Evolutionary conservation across 345 rosid species (phyloP).

Genomic region (Cardiospermum halicacabum): DNA sequence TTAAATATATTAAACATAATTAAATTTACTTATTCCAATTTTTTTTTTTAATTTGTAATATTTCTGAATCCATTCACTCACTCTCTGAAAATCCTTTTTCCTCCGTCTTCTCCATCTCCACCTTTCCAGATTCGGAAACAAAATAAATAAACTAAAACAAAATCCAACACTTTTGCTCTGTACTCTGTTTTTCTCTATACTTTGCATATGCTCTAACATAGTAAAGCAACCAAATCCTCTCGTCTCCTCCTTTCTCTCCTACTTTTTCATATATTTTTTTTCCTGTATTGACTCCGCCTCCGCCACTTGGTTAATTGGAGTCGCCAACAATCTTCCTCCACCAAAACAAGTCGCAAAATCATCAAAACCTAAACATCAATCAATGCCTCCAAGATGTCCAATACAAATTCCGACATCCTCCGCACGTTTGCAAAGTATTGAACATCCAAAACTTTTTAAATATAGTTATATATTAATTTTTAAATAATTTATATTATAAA

Average conservation of each 20-base stretch:
- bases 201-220: background rate
- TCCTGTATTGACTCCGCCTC: conserved; percentile 7
- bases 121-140: background rate
- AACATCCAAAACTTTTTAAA: too few species aligned
- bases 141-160: too few species aligned
- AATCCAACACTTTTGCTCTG: background rate
- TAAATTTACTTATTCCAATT: too few species aligned
- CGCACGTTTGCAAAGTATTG: conserved; percentile 69
- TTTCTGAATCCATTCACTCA: too few species aligned
- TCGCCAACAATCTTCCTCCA: conserved; percentile 80
- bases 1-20: too few species aligned
- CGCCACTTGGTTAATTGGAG: conserved; percentile 52
- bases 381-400: conserved; percentile 68
- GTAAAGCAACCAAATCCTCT: background rate
- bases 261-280: conserved; percentile 5
- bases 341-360: conserved; percentile 61
- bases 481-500: too few species aligned
- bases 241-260: conserved; percentile 13
- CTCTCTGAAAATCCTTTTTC: too few species aligned
- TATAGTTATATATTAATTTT: too few species aligned
- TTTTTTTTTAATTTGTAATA: too few species aligned
- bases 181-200: background rate
- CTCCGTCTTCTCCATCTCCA: too few species aligned
- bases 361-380: conserved; percentile 62
- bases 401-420: conserved; percentile 64